Conservation (phyloP, 768 basidiomycete species). For the Boletus rubroflammeus region DNA sequence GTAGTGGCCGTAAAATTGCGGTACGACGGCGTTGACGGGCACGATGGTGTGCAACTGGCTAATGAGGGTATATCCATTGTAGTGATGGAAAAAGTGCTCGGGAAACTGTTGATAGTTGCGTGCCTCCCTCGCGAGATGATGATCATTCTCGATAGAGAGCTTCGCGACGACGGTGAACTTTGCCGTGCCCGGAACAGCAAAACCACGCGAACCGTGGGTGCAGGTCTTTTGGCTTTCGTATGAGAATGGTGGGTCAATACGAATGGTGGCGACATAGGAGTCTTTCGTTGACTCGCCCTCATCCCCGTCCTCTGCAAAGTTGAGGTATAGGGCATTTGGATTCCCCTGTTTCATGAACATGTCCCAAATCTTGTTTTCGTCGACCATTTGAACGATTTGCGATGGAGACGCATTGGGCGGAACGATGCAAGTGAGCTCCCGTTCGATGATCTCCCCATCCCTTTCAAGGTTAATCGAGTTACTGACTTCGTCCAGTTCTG, state of each 20-base stretch:
- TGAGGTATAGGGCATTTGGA: neutral
- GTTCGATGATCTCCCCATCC: constrained; percentile 17
- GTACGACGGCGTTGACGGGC: constrained; percentile 49
- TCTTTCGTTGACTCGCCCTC: neutral
- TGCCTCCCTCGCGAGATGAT: constrained; percentile 34
- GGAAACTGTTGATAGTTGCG: constrained; percentile 27
- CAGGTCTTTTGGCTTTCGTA: constrained; percentile 12
- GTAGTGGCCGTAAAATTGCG: constrained; percentile 67
- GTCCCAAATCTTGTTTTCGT: neutral
- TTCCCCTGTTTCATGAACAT: neutral
- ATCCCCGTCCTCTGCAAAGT: neutral
- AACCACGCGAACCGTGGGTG: neutral
- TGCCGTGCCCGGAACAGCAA: constrained; percentile 27
- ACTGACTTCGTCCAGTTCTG: neutral
- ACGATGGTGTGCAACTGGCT: constrained; percentile 38
- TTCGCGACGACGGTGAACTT: constrained; percentile 44
- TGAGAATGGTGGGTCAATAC: constrained; percentile 14
- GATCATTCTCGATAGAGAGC: constrained; percentile 37
- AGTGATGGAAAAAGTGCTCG: constrained; percentile 27
- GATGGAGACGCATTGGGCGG: neutral
- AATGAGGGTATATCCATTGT: constrained; percentile 23
- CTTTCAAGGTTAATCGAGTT: neutral
- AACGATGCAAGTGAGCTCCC: constrained; percentile 14
- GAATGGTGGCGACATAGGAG: neutral
- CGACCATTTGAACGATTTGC: neutral